Percentiles rank a stretch among this genome's conserved stretches.
Conservation (phyloP, 345 rosid species). For the Lepidium sativum region DNA sequence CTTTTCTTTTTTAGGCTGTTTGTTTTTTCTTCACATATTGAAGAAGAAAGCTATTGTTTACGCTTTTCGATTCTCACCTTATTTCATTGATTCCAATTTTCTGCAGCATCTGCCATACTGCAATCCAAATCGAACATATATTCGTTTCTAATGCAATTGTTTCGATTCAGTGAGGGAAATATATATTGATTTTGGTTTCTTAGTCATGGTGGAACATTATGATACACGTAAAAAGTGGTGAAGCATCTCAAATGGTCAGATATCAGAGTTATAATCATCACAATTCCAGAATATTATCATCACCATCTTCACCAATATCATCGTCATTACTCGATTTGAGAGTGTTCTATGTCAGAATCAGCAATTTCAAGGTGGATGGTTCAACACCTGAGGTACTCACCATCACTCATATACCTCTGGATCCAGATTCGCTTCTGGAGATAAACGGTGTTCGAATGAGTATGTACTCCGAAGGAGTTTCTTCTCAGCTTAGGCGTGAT, state of each 20-base stretch:
- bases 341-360: slow-evolving; percentile 81
- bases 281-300: slow-evolving; percentile 28
- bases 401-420: slow-evolving; percentile 64
- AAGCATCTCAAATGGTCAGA: slow-evolving; percentile 49
- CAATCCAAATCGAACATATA: neutral
- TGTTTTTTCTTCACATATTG: slow-evolving; percentile 4
- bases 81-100: slow-evolving; percentile 9
- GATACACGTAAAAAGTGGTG: slow-evolving; percentile 37
- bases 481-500: slow-evolving; percentile 66
- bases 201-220: slow-evolving; percentile 43
- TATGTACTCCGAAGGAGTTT: slow-evolving; percentile 50
- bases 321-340: slow-evolving; percentile 67
- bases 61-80: slow-evolving; percentile 6
- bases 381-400: slow-evolving; percentile 65
- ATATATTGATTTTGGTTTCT: slow-evolving; percentile 10
- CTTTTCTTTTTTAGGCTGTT: neutral
- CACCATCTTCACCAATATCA: neutral
- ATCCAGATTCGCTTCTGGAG: slow-evolving; percentile 68
- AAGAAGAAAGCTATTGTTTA: neutral
- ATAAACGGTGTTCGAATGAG: slow-evolving; percentile 60
- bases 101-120: slow-evolving; percentile 4
- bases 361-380: slow-evolving; percentile 59
- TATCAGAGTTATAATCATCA: slow-evolving; percentile 54
- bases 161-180: slow-evolving; percentile 7
- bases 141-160: neutral